phyloP scores from a whole-genome alignment of 2,329 filamentous ascomycete species.

The Emericellopsis atlantica region DNA sequence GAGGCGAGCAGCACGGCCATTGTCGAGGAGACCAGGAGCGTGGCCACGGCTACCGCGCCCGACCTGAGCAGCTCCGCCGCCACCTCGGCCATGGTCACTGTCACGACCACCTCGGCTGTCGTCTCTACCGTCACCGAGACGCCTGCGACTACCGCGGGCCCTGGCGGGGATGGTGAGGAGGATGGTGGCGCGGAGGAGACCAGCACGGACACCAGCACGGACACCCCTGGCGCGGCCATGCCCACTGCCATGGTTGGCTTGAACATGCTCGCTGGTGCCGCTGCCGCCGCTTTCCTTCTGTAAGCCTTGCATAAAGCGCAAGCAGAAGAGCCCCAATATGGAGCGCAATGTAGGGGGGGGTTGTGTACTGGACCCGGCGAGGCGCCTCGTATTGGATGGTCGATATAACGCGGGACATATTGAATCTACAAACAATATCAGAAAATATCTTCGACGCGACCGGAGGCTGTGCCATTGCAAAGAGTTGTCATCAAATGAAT shows the following conservation, averaged over 20 bases:
- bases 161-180: background rate
- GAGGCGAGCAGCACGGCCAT: background rate
- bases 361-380: too few relatives aligned
- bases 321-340: too few relatives aligned
- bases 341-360: too few relatives aligned
- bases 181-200: background rate
- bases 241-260: background rate
- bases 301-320: background rate
- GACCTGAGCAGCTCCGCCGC: too few relatives aligned
- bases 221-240: conserved; percentile 1
- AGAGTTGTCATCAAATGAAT: too few relatives aligned
- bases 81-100: background rate
- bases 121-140: background rate
- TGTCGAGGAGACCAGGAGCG: background rate
- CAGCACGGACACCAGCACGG: background rate
- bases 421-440: too few relatives aligned
- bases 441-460: too few relatives aligned
- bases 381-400: too few relatives aligned
- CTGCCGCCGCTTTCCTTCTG: background rate
- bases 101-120: background rate
- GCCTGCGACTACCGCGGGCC: background rate
- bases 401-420: too few relatives aligned
- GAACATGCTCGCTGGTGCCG: conserved; percentile 1
- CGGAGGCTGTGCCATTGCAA: too few relatives aligned
- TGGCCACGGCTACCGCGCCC: background rate